Base-by-base conservation (phyloP, 1,139 yeast species). In the Sugiyamaella novakii region DNA sequence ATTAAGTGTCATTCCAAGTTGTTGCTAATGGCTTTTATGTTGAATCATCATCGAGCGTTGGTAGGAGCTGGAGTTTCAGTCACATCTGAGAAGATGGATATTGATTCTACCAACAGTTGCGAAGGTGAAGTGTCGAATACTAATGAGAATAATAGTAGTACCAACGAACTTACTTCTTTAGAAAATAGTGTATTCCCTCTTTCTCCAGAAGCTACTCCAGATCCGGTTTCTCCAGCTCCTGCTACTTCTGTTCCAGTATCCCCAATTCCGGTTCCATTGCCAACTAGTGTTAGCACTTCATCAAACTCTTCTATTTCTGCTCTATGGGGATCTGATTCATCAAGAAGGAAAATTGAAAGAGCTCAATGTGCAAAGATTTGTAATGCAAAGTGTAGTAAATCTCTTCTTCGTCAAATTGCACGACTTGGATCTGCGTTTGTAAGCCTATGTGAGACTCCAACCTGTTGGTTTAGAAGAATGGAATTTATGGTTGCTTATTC, bases 21-120 rank as follows among this genome's bases (percentile, higher is more conserved):
- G 49, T 34, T 60, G 7, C 52, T 60, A 15, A 56, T 60, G 53
- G 64, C 60, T 15, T 57, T 55, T 34, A 56, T 59, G 60, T 43
- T 60, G 31, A 49, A 51, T 42, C 59, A 56, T 38, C 55, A 55
- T 36, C 42, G 52, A 18, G 40, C 44, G 25, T 46, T 53, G 14
- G 47, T 51, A 11, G 47, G 47, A 2, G 42, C 45, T 8, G 52
- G 41, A 8, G 40, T 27, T 2, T 10, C 39, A 6, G 43, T 19
- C 12, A 19, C 43, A 17, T 14, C 27, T 18, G 27, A 39, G 7
- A 27, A 36, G 2, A 12, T 31, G 29, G 27, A 24, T 11, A 14
- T 19, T 2, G 46, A 28, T 12, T 18, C 41, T 3, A 30, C 44
- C 27, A 5, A 36, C 22, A 24, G 46, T 29, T 24, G 22, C 33